phyloP scores from a whole-genome alignment of 805 yeast genomes.

The Starmerella roubikii region DNA sequence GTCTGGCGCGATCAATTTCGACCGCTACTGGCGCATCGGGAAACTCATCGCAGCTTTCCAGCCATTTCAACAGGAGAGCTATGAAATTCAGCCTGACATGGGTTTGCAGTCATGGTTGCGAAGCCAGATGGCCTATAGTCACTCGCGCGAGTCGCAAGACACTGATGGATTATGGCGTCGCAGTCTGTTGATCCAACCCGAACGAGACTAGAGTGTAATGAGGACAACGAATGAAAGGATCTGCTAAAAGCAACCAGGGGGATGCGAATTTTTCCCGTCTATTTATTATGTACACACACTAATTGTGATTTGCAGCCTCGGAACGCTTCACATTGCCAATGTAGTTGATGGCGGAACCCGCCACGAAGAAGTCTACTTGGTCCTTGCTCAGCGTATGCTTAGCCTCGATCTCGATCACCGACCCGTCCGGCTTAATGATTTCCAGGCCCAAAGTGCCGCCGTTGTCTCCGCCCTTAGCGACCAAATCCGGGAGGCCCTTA shows the following conservation, averaged over 20 bases:
- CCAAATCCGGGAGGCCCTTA: constrained; percentile 56
- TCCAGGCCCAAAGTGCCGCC: constrained; percentile 66
- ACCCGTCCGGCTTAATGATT: constrained; percentile 63
- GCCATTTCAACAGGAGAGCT: constrained; percentile 21
- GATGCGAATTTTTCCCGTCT: neutral
- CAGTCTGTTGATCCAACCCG: constrained; percentile 26
- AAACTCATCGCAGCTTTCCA: constrained; percentile 26
- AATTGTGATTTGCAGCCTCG: neutral
- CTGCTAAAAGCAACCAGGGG: no score
- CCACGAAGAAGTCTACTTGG: constrained; percentile 89
- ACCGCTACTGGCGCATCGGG: constrained; percentile 24
- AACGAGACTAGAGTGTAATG: neutral
- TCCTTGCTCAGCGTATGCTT: constrained; percentile 96
- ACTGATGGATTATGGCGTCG: constrained; percentile 28
- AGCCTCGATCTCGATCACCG: constrained; percentile 52
- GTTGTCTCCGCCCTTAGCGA: constrained; percentile 70
- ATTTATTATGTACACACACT: neutral
- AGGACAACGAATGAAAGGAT: no score
- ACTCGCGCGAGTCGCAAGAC: constrained; percentile 21
- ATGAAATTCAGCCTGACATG: constrained; percentile 13
- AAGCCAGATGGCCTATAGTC: constrained; percentile 24
- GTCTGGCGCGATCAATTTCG: constrained; percentile 24
- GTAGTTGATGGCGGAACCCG: constrained; percentile 91
- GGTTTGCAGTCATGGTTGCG: constrained; percentile 26
- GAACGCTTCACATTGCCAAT: constrained; percentile 42